Evolutionary conservation across 352 stramenopile species (phyloP).

Genomic region (Phytophthora constricta): DNA sequence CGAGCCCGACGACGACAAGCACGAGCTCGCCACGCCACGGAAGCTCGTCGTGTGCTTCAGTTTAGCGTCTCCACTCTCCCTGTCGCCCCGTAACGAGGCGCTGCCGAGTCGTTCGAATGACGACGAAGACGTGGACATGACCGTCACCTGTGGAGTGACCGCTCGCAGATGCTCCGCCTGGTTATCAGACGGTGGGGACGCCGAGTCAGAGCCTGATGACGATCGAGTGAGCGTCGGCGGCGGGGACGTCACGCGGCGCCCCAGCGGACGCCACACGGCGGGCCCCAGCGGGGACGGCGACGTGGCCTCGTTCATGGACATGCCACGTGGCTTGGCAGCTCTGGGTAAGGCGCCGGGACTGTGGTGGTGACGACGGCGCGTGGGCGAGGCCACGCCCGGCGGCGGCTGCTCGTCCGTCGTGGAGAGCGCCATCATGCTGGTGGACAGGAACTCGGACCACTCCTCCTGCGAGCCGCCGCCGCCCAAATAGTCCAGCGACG

Average conservation of each 20-base stretch:
- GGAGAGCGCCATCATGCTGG: constrained; percentile 66
- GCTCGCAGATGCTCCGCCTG: constrained; percentile 29
- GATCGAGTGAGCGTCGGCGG: constrained; percentile 27
- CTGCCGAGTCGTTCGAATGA: constrained; percentile 37
- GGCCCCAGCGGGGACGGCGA: constrained; percentile 35
- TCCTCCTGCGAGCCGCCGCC: constrained; percentile 48
- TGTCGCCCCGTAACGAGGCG: constrained; percentile 21
- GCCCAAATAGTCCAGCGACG: constrained; percentile 60
- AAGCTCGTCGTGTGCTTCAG: constrained; percentile 50
- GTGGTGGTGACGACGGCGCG: constrained; percentile 5
- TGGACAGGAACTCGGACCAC: constrained; percentile 69
- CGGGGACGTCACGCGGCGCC: constrained; percentile 47
- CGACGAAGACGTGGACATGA: constrained; percentile 29
- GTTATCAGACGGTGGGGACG: constrained; percentile 29
- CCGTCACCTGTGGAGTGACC: constrained; percentile 19
- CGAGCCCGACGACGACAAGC: constrained; percentile 60
- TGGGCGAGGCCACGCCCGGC: constrained; percentile 12
- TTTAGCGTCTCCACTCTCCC: constrained; percentile 13
- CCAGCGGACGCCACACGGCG: constrained; percentile 57
- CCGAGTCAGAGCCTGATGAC: constrained; percentile 24
- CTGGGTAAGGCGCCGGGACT: constrained; percentile 9
- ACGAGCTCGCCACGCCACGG: constrained; percentile 50
- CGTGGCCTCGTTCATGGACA: constrained; percentile 51
- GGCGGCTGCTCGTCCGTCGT: constrained; percentile 38
- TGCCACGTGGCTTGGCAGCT: constrained; percentile 40